A percentile compares a stretch with the other conserved stretches of the same genome.
Conservation (phyloP, 1,284 basidiomycete species). For the Moesziomyces parantarcticus region DNA sequence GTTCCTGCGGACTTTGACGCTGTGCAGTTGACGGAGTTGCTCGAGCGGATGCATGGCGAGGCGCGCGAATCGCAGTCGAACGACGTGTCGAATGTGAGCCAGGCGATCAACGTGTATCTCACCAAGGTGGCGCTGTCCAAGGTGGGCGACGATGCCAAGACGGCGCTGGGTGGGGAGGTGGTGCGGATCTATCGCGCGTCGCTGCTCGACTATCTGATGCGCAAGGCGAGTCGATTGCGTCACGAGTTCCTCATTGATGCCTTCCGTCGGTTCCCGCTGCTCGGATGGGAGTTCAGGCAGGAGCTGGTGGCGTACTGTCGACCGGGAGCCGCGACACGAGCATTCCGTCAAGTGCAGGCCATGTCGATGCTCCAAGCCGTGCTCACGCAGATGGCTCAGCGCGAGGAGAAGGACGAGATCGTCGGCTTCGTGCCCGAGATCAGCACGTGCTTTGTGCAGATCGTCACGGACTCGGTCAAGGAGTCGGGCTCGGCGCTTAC, state of each 20-base stretch:
- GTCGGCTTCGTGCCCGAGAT: constrained; percentile 73
- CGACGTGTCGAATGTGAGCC: constrained; percentile 75
- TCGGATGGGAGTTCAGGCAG: constrained; percentile 77
- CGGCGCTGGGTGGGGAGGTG: constrained; percentile 65
- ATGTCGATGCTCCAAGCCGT: constrained; percentile 79
- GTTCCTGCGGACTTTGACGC: constrained; percentile 73
- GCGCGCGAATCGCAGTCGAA: constrained; percentile 76
- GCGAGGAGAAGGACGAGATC: constrained; percentile 69
- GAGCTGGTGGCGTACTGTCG: constrained; percentile 73
- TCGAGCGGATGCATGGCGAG: constrained; percentile 78
- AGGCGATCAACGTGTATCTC: constrained; percentile 79
- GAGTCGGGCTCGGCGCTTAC: constrained; percentile 70
- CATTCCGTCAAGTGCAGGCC: constrained; percentile 72
- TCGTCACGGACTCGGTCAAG: constrained; percentile 73
- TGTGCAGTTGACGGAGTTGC: constrained; percentile 70
- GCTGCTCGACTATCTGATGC: constrained; percentile 79
- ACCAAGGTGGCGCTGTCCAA: constrained; percentile 65
- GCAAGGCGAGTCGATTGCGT: constrained; percentile 83
- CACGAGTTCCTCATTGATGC: constrained; percentile 82
- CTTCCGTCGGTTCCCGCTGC: constrained; percentile 76
- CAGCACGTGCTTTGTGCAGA: constrained; percentile 72
- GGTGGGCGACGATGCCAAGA: constrained; percentile 17
- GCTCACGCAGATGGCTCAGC: constrained; percentile 73
- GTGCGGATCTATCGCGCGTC: constrained; percentile 76
- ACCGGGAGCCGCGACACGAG: constrained; percentile 34